These are phyloP conservation scores for Salix purpurea DNA, from an alignment of 345 rosid genomes.

Conservation along the genomic window DNA sequence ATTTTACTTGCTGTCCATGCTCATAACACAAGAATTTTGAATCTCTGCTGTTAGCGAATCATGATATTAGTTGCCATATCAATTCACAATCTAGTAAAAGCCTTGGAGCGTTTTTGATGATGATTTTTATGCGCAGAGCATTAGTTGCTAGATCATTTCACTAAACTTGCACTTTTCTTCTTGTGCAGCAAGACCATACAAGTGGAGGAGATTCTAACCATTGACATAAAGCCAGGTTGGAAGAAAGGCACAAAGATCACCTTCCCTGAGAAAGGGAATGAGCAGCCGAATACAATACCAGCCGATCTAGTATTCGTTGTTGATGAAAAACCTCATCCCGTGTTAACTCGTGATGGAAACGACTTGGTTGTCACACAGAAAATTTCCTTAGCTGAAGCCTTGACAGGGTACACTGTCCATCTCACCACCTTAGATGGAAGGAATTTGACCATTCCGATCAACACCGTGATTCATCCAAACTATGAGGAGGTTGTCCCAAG, in stretches of 20 bases:
- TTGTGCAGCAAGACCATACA: constrained; percentile 13
- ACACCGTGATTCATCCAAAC: constrained; percentile 9
- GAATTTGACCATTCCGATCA: constrained; percentile 12
- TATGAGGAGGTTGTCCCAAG: constrained; percentile 16
- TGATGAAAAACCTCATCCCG: constrained; percentile 22
- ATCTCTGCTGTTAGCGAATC: not conserved
- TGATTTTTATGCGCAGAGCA: not conserved
- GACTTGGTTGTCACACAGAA: constrained; percentile 20
- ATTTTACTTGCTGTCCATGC: not conserved
- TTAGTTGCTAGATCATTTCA: not conserved
- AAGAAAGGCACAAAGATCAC: constrained; percentile 30
- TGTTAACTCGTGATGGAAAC: constrained; percentile 18
- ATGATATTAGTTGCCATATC: not conserved
- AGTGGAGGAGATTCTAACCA: constrained; percentile 20
- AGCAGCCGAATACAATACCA: constrained; percentile 9
- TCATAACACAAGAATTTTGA: not conserved
- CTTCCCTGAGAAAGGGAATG: constrained; percentile 23
- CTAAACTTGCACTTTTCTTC: not conserved
- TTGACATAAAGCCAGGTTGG: constrained; percentile 27
- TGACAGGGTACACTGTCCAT: constrained; percentile 19
- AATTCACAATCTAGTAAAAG: not conserved
- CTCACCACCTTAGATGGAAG: constrained; percentile 26
- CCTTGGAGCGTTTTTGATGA: not conserved
- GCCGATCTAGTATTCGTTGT: constrained; percentile 21
- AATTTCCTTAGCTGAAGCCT: constrained; percentile 20